Base-by-base conservation (phyloP, 345 rosid species). In the Tarenaya hassleriana region DNA sequence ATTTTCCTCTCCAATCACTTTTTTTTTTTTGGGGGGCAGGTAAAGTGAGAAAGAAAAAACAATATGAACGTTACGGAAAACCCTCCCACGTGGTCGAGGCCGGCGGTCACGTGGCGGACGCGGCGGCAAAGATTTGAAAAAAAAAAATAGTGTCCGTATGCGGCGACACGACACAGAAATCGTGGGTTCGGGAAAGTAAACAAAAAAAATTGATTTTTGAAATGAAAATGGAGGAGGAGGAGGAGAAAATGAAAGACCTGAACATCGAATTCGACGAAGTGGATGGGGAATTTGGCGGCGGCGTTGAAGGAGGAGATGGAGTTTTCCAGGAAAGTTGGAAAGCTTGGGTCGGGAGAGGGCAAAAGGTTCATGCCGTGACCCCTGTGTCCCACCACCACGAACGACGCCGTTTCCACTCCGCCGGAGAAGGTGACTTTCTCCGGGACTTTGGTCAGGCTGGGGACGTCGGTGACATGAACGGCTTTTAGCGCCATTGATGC, bases 181-280 rank as follows among this genome's bases (percentile, higher is more conserved):
- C 34, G 9, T n/a, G n/a, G n/a, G n/a, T n/a, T n/a, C n/a, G n/a
- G n/a, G n/a, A n/a, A n/a, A n/a, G n/a, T n/a, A n/a, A n/a, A n/a
- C n/a, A n/a, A n/a, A n/a, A n/a, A n/a, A n/a, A n/a, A n/a, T n/a
- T n/a, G n/a, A n/a, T n/a, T n/a, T n/a, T n/a, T n/a, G n/a, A n/a
- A n/a, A n/a, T n/a, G n/a, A 18, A 16, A 27, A 24, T 8, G 5
- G 20, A 29, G 39, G 9, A 29, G 3, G 31, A 12, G 14, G 34
- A 27, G 42, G 11, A 18, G 13, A 47, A 17, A 35, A 12, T 21
- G 14, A 10, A 4, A 13, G 32, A 91, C 98, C 98, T 92, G 98
- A 64, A 92, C 98, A 54, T 92, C 98, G 38, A 92, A 92, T 66
- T 92, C 98, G 61, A 88, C 55, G 71, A 69, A 92, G 69, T 92